phyloP scores from a whole-genome alignment of 345 rosid genomes.

The Camelina neglecta region DNA sequence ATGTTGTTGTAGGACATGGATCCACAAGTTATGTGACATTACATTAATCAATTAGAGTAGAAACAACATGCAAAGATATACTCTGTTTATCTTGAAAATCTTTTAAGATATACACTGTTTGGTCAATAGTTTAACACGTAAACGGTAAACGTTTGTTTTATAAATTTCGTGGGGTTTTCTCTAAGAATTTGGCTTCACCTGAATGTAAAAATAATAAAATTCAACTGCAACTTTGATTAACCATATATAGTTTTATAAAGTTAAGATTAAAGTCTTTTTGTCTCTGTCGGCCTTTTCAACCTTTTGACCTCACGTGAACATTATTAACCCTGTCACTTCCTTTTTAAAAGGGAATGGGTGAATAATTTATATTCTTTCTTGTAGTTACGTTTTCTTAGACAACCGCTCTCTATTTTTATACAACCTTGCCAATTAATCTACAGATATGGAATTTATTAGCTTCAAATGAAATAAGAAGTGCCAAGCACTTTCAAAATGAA shows the following conservation, averaged over 20 bases:
- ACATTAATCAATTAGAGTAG: background rate
- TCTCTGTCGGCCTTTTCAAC: conserved; percentile 29
- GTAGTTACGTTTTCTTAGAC: background rate
- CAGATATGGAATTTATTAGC: background rate
- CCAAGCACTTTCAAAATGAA: background rate
- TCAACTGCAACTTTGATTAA: conserved; percentile 8
- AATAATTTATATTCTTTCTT: background rate
- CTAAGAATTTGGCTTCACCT: background rate
- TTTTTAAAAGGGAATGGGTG: background rate
- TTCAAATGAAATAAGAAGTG: background rate
- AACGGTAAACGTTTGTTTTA: conserved; percentile 21
- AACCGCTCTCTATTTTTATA: background rate
- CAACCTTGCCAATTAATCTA: background rate
- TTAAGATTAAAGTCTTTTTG: background rate
- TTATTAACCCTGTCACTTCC: background rate
- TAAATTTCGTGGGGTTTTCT: background rate
- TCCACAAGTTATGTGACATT: background rate
- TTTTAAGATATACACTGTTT: background rate
- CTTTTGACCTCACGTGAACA: conserved; percentile 35
- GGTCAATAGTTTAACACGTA: conserved; percentile 30
- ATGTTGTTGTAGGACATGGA: conserved; percentile 31
- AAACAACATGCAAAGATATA: conserved; percentile 8
- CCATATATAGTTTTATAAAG: conserved; percentile 3
- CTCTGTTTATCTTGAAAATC: background rate
- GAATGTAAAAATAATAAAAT: conserved; percentile 16